These are phyloP conservation scores for Globisporangium abappressorium DNA, from an alignment of 352 stramenopile species.

Conservation along the genomic window DNA sequence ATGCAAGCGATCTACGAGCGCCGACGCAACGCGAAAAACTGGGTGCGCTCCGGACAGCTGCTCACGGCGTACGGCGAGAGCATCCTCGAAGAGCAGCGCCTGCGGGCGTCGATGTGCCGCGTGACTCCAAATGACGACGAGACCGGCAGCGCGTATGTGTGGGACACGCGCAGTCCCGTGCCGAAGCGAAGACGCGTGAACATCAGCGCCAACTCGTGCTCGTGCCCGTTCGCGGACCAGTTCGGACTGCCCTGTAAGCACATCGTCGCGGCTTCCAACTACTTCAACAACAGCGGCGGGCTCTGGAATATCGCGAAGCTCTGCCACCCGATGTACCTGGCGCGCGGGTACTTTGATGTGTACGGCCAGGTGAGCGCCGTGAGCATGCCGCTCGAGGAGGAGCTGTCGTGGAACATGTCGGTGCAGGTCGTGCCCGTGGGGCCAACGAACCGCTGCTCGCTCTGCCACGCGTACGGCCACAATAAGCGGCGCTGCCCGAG, in stretches of 20 bases:
- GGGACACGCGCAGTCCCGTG: constrained; percentile 32
- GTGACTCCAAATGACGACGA: constrained; percentile 43
- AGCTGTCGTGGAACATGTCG: constrained; percentile 31
- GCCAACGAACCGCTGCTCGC: constrained; percentile 33
- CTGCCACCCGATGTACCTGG: constrained; percentile 33
- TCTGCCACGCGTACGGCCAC: constrained; percentile 42
- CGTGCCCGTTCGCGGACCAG: constrained; percentile 38
- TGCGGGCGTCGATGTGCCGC: constrained; percentile 30
- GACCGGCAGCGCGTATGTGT: constrained; percentile 41
- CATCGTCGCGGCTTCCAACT: constrained; percentile 31
- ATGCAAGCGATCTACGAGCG: constrained; percentile 38
- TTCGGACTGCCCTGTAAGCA: constrained; percentile 45
- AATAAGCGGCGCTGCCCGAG: constrained; percentile 30
- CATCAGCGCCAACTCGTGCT: constrained; percentile 34
- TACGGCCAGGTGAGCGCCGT: constrained; percentile 26
- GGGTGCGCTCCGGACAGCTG: constrained; percentile 21
- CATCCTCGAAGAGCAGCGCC: constrained; percentile 28
- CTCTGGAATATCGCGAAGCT: constrained; percentile 34
- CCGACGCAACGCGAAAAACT: constrained; percentile 26
- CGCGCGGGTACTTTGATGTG: constrained; percentile 30
- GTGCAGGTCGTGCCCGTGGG: constrained; percentile 35
- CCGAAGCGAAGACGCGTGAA: constrained; percentile 42
- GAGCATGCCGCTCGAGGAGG: constrained; percentile 44
- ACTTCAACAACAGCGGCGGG: constrained; percentile 31
- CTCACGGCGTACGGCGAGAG: constrained; percentile 37